Evolutionary conservation across 202 grass and related monocot species (phyloP).

Genomic region (Schoenoplectus tabernaemontani): DNA sequence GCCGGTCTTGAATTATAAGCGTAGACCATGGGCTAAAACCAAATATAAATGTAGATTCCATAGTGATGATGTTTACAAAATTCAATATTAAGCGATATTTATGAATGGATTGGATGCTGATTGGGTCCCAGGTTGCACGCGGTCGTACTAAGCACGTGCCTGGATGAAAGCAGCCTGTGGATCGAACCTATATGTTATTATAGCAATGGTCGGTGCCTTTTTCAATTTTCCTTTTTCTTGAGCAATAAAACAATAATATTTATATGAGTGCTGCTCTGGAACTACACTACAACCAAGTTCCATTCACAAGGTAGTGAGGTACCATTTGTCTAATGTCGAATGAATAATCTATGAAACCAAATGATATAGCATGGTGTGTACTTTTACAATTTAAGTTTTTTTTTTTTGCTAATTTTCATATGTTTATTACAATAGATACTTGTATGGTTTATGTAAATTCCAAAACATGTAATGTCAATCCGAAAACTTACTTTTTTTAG

Average conservation of each 20-base stretch:
- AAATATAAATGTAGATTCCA: not conserved
- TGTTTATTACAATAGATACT: not conserved
- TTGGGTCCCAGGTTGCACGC: not conserved
- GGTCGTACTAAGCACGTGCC: slow-evolving; percentile 14
- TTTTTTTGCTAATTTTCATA: not conserved
- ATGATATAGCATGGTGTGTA: not conserved
- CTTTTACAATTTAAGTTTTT: not conserved
- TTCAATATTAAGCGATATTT: not conserved
- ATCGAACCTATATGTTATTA: not conserved
- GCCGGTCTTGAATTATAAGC: not conserved
- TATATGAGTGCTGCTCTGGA: not conserved
- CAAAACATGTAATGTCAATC: not conserved
- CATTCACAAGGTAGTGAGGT: not conserved
- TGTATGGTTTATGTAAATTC: not conserved
- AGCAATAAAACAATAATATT: not conserved
- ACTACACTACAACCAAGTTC: not conserved
- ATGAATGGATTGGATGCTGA: not conserved
- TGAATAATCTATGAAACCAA: not conserved
- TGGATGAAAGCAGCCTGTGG: not conserved
- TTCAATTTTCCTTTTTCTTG: not conserved
- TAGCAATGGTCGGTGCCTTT: slow-evolving; percentile 20
- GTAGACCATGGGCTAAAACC: not conserved
- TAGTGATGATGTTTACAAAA: not conserved
- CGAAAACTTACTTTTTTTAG: not conserved
- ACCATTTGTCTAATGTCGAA: not conserved